Conservation (phyloP, 2,329 filamentous ascomycete species). For the Botrytis cinerea region DNA sequence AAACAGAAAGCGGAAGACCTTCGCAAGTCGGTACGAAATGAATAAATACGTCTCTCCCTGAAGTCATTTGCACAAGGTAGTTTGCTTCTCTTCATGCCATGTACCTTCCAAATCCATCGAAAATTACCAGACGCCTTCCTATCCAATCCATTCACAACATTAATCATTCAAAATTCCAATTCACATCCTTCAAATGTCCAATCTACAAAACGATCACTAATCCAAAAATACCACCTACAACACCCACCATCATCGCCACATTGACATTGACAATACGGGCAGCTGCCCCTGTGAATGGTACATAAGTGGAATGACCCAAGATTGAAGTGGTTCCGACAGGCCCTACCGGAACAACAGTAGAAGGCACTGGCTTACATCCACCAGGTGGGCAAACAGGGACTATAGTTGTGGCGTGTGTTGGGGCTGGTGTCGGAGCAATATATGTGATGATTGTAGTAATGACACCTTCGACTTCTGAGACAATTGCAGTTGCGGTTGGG, state of each 20-base stretch:
- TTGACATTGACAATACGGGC: background rate
- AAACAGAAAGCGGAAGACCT: background rate
- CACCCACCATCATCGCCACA: background rate
- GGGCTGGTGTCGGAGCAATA: background rate
- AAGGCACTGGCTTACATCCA: background rate
- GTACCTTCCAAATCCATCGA: background rate
- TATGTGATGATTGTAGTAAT: conserved; percentile 18
- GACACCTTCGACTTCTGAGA: background rate
- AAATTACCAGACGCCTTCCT: background rate
- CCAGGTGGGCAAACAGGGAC: background rate
- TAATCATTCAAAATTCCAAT: background rate
- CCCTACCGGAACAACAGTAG: background rate
- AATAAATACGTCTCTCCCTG: background rate
- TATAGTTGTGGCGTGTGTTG: background rate
- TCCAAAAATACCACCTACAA: conserved; percentile 1
- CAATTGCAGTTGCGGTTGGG: background rate
- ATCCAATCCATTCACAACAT: background rate
- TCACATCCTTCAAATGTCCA: too few relatives aligned
- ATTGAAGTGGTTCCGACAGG: conserved; percentile 16
- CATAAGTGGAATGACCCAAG: conserved; percentile 18
- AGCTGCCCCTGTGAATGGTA: conserved; percentile 17
- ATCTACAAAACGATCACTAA: conserved; percentile 15
- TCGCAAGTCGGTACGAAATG: background rate
- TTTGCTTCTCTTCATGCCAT: background rate
- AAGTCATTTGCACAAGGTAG: background rate